Evolutionary conservation across 257 asterid genomes (phyloP).

Genomic region (Scutellaria baicalensis): DNA sequence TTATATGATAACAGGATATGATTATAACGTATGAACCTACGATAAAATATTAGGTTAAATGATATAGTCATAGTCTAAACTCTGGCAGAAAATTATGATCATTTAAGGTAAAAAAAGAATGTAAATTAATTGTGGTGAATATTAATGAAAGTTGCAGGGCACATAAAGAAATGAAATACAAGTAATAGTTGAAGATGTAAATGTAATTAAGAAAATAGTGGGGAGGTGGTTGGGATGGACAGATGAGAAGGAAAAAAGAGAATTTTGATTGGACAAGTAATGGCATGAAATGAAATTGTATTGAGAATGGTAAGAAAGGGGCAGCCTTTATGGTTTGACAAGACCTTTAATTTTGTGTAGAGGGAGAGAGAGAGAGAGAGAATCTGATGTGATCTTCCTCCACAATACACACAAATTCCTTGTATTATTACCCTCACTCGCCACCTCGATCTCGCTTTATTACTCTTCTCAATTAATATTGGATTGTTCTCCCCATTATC

Average conservation of each 20-base stretch:
- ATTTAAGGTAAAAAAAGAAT: no score
- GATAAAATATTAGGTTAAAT: no score
- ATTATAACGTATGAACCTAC: no score
- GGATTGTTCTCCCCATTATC: not conserved
- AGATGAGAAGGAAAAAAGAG: slow-evolving; percentile 13
- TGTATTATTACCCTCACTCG: slow-evolving; percentile 18
- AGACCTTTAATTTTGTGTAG: slow-evolving; percentile 29
- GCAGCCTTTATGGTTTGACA: slow-evolving; percentile 45
- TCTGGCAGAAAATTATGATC: no score
- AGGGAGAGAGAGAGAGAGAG: slow-evolving; percentile 8
- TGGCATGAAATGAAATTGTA: slow-evolving; percentile 30
- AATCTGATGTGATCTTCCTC: slow-evolving; percentile 45
- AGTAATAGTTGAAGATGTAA: no score
- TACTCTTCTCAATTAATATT: not conserved
- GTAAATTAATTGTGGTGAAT: no score
- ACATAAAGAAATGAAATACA: no score
- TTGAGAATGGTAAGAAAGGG: slow-evolving; percentile 19
- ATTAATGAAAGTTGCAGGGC: no score
- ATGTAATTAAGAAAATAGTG: not conserved
- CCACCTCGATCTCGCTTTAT: no score
- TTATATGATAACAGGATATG: no score
- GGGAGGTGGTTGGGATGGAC: slow-evolving; percentile 19
- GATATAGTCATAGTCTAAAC: no score
- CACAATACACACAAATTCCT: slow-evolving; percentile 15
- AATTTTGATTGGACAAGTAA: slow-evolving; percentile 30